Evolutionary conservation across 129 eudicot genomes (phyloP), one percentile per base, ranked within the genome.

Genomic region (Artemisia tridentata): DNA sequence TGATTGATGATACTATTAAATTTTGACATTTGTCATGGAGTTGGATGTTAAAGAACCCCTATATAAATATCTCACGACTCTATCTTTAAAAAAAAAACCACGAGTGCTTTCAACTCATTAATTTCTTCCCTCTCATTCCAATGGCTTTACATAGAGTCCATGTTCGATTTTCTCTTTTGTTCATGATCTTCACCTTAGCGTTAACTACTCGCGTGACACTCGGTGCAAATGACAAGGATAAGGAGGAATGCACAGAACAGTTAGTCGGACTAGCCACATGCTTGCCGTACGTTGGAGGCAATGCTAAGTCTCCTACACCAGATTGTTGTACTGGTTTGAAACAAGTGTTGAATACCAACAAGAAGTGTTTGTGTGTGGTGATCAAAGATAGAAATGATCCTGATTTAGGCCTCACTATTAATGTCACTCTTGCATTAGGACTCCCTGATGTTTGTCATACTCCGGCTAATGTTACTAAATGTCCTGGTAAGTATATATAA

Each of bases 261-360:
- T 64, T 89, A 73, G 82, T 75, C 10, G 90, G 96, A 23, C 67
- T 86, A 19, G 88, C 96, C 0, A 82, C 96, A 0, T 89, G 96
- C 64, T 67, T 89, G 76, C 86, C 92, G 0, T 89, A 89, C 20
- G 96, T 89, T n/a, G 87, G 87, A 2, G 91, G 91, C 25, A 86
- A 80, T 4, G 91, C 96, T 0, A 83, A 79, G 56, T 64, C 84
- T 31, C 96, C 96, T 0, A 86, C 96, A 20, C 91, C 89, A 3
- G 96, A 88, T 71, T 89, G 96, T 66, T 89, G 96, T 75, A 86
- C 34, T 60, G 92, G 90, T 5, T 80, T 89, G 64, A 89, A 86
- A 68, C 78, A 76, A 34, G 81, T 89, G 17, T 72, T 89, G 63
- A 84, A 78, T 16, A 79, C 88, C 19, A 86, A 82, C 46, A 82